phyloP scores from a whole-genome alignment of 163 green algal genomes.

The Trebouxia gelatinosa region DNA sequence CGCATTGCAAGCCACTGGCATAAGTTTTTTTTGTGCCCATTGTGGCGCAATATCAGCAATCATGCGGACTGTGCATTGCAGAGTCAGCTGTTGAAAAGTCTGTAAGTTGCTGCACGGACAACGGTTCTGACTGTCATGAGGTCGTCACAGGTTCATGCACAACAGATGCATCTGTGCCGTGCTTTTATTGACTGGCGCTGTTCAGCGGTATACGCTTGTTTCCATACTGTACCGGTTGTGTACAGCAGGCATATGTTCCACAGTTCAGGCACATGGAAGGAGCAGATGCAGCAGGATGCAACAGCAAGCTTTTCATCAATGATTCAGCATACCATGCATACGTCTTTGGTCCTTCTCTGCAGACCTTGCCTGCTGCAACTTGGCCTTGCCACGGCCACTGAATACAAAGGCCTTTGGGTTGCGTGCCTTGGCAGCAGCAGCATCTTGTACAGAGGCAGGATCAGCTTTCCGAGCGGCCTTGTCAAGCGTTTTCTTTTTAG shows the following conservation, averaged over 20 bases:
- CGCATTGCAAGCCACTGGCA: too few species aligned
- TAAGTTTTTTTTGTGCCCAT: too few species aligned
- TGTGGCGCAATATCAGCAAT: too few species aligned
- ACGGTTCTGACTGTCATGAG: too few species aligned
- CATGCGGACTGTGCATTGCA: too few species aligned
- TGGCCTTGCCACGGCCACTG: conserved; percentile 50
- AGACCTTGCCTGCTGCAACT: conserved; percentile 57
- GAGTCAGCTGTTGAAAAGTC: too few species aligned
- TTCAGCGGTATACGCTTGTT: background rate
- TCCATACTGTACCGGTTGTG: background rate
- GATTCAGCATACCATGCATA: conserved; percentile 88
- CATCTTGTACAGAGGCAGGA: conserved; percentile 9
- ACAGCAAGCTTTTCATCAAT: too few species aligned
- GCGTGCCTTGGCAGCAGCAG: conserved; percentile 33
- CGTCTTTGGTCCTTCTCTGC: conserved; percentile 89
- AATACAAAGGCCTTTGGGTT: conserved; percentile 88
- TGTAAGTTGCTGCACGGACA: too few species aligned
- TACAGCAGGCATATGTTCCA: too few species aligned
- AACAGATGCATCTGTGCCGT: conserved; percentile 22
- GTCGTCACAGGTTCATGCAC: too few species aligned
- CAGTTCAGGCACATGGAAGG: too few species aligned
- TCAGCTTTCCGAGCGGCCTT: conserved; percentile 8
- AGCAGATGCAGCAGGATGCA: too few species aligned
- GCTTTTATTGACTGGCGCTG: background rate
- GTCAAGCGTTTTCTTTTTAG: conserved; percentile 14